These are phyloP conservation scores for Cryptosporidium bovis DNA, from an alignment of 169 alveolate species.

Conservation along the genomic window DNA sequence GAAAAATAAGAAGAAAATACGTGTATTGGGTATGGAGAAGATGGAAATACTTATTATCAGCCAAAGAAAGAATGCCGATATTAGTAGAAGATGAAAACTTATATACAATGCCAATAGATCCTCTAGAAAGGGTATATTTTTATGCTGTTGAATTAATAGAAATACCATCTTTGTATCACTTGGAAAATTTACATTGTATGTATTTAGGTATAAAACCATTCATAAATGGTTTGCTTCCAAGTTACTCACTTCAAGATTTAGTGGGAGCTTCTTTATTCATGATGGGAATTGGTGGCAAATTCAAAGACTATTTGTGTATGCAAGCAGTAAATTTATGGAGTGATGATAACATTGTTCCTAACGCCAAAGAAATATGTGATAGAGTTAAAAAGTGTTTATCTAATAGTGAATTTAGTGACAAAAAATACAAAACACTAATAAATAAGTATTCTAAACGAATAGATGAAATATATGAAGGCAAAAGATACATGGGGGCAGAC, in stretches of 20 bases:
- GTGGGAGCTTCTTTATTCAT: conserved; percentile 64
- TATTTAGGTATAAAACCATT: conserved; percentile 49
- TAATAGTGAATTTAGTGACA: conserved; percentile 13
- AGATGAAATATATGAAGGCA: conserved; percentile 11
- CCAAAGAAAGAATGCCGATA: conserved; percentile 73
- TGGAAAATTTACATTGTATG: conserved; percentile 52
- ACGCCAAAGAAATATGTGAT: conserved; percentile 33
- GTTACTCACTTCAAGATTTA: conserved; percentile 54
- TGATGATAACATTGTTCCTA: conserved; percentile 67
- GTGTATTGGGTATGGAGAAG: conserved; percentile 48
- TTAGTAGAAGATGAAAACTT: conserved; percentile 43
- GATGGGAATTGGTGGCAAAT: conserved; percentile 1
- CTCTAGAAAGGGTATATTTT: conserved; percentile 62
- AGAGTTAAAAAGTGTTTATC: conserved; percentile 34
- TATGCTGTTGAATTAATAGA: conserved; percentile 47
- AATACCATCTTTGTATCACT: conserved; percentile 35
- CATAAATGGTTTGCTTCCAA: conserved; percentile 53
- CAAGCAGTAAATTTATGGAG: conserved; percentile 74
- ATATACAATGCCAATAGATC: conserved; percentile 38
- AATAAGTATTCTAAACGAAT: conserved; percentile 5
- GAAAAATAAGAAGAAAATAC: conserved; percentile 51
- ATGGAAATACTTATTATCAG: conserved; percentile 64
- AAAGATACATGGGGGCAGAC: conserved; percentile 57
- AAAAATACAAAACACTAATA: conserved; percentile 6
- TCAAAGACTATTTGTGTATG: conserved; percentile 32